Evolutionary conservation across 169 alveolate species (phyloP).

Genomic region (Plasmodium vivax): DNA sequence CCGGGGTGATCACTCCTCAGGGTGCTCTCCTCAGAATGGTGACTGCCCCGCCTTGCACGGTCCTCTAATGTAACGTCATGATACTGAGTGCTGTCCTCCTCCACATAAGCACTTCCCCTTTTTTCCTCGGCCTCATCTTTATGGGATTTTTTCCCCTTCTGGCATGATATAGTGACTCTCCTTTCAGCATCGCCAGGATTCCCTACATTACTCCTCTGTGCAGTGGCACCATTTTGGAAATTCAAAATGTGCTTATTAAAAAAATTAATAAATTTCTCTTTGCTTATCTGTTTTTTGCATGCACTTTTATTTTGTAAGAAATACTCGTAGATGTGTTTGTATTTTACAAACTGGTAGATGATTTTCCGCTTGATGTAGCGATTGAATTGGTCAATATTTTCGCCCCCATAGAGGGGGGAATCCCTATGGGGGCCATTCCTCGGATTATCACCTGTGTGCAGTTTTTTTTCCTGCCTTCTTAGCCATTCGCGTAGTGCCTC

Average conservation of each 20-base stretch:
- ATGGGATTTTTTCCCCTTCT: not conserved
- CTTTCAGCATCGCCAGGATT: not conserved
- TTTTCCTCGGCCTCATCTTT: not conserved
- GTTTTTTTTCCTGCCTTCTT: not conserved
- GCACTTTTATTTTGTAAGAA: slow-evolving; percentile 34
- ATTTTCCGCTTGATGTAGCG: slow-evolving; percentile 43
- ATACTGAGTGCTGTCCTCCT: not conserved
- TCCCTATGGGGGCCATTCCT: not conserved
- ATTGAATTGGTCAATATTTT: not conserved
- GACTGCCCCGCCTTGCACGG: not conserved
- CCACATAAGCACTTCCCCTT: not conserved
- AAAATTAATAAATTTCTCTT: slow-evolving; percentile 18
- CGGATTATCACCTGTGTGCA: not conserved
- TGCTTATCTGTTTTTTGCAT: slow-evolving; percentile 9
- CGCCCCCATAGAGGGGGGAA: not conserved
- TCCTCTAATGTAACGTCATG: not conserved
- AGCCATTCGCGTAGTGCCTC: not conserved
- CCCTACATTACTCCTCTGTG: not conserved
- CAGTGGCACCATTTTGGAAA: not conserved
- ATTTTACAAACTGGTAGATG: slow-evolving; percentile 24
- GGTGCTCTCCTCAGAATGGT: not conserved
- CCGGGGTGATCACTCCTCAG: not conserved
- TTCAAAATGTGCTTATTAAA: slow-evolving; percentile 6
- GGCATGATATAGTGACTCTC: not conserved
- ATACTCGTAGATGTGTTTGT: slow-evolving; percentile 45